A percentile compares a stretch with the other conserved stretches of the same genome.
These are phyloP conservation scores for Phanerochaete sordida DNA, from an alignment of 768 basidiomycete genomes.

Conservation along the genomic window DNA sequence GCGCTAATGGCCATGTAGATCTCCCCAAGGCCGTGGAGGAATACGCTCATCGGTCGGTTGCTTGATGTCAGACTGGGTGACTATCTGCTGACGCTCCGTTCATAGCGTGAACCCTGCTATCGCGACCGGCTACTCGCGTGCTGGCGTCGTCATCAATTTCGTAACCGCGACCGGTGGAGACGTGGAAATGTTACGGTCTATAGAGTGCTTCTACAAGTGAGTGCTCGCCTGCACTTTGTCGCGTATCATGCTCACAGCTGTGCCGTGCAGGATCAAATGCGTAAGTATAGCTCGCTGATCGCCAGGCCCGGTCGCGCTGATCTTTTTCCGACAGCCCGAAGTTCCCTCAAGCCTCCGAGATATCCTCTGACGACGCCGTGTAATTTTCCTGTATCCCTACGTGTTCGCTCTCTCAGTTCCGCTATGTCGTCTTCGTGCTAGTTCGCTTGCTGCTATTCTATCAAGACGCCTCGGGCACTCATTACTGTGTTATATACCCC, in stretches of 20 bases:
- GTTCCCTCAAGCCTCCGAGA: conserved; percentile 89
- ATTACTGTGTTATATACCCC: conserved; percentile 61
- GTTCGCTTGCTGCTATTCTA: conserved; percentile 42
- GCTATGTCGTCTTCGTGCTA: conserved; percentile 27
- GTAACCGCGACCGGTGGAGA: conserved; percentile 97
- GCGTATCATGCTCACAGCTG: neutral
- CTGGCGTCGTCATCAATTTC: conserved; percentile 93
- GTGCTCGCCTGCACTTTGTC: conserved; percentile 23
- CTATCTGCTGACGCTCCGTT: conserved; percentile 9
- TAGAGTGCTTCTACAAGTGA: conserved; percentile 98
- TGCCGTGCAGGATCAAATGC: conserved; percentile 58
- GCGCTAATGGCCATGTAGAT: conserved; percentile 42
- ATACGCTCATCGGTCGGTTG: conserved; percentile 83
- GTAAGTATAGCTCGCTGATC: conserved; percentile 41
- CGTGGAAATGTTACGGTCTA: conserved; percentile 96
- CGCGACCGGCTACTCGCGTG: conserved; percentile 78
- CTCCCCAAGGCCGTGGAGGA: conserved; percentile 94
- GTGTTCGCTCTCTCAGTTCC: conserved; percentile 31
- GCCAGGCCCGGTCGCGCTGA: conserved; percentile 16
- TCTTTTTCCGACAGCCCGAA: conserved; percentile 66
- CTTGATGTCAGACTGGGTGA: neutral
- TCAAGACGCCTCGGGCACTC: conserved; percentile 41
- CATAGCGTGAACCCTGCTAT: conserved; percentile 81
- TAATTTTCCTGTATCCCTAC: conserved; percentile 72
- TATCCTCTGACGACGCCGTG: conserved; percentile 58